Percentiles rank a stretch among this genome's conserved stretches.
Evolutionary conservation across 1,284 basidiomycete genomes (phyloP).

Genomic region (Taiwanofungus camphoratus): DNA sequence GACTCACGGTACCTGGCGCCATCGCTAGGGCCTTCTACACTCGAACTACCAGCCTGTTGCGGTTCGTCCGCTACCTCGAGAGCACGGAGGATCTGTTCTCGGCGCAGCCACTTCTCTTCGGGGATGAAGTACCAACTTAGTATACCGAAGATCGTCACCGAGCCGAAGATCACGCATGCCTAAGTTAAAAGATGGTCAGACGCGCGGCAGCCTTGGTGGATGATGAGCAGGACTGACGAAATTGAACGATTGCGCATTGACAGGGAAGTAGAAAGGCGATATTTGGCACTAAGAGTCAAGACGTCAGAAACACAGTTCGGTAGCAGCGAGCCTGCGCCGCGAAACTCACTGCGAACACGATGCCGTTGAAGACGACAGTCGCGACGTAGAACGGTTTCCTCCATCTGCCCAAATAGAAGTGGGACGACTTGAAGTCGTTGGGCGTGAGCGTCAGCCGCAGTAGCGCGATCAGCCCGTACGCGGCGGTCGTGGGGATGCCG

Average conservation of each 20-base stretch:
- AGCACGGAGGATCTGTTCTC: constrained; percentile 49
- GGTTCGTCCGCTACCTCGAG: constrained; percentile 30
- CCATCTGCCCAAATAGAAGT: constrained; percentile 64
- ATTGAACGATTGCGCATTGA: constrained; percentile 68
- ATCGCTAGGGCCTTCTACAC: not conserved
- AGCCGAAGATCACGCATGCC: constrained; percentile 73
- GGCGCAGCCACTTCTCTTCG: constrained; percentile 69
- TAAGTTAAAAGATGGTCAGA: constrained; percentile 22
- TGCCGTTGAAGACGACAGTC: constrained; percentile 63
- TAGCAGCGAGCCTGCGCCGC: too few relatives aligned
- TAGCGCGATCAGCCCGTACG: constrained; percentile 73
- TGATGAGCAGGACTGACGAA: constrained; percentile 49
- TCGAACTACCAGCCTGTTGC: constrained; percentile 1
- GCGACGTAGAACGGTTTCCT: constrained; percentile 63
- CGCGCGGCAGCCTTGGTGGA: not conserved
- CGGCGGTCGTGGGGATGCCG: constrained; percentile 75
- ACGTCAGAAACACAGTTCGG: not conserved
- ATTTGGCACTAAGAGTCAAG: constrained; percentile 50
- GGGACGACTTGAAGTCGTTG: constrained; percentile 63
- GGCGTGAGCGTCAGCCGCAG: constrained; percentile 72
- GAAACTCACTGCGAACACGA: constrained; percentile 62
- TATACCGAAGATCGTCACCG: constrained; percentile 71
- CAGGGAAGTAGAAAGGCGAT: constrained; percentile 81
- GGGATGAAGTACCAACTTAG: constrained; percentile 74
- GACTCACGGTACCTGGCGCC: not conserved